Evolutionary conservation across 805 yeast genomes (phyloP).

Genomic region (Suhomyces emberorum): DNA sequence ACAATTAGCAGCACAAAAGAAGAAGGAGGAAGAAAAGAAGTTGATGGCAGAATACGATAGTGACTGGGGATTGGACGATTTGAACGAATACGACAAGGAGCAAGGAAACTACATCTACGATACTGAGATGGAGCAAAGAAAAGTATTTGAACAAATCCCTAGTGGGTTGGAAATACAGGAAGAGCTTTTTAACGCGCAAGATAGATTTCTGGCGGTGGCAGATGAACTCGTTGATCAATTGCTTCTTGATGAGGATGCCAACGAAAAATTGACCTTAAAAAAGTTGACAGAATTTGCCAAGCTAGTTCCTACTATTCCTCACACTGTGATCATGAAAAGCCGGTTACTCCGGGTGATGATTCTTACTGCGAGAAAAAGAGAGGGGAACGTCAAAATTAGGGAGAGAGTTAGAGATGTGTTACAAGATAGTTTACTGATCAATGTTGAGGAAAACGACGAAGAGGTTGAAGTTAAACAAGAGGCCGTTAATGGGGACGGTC

Average conservation of each 20-base stretch:
- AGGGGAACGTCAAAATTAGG: conserved; percentile 17
- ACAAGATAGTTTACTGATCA: conserved; percentile 4
- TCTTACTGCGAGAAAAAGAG: conserved; percentile 27
- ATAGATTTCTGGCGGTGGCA: conserved; percentile 16
- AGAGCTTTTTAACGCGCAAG: conserved; percentile 12
- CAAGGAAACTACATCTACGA: conserved; percentile 37
- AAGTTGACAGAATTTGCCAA: conserved; percentile 15
- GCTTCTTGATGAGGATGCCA: conserved; percentile 13
- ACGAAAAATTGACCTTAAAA: conserved; percentile 15
- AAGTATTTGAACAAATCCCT: conserved; percentile 24
- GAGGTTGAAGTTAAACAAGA: too few species aligned
- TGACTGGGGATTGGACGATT: conserved; percentile 46
- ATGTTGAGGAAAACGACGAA: conserved; percentile 4
- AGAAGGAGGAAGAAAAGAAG: conserved; percentile 11
- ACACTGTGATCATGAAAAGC: conserved; percentile 28
- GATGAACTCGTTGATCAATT: conserved; percentile 14
- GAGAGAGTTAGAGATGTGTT: conserved; percentile 19
- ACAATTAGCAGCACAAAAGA: conserved; percentile 13
- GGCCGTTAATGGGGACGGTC: too few species aligned
- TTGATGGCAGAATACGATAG: conserved; percentile 23
- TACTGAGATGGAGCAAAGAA: conserved; percentile 25
- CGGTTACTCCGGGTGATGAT: conserved; percentile 30
- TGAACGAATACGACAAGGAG: conserved; percentile 19
- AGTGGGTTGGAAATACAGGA: conserved; percentile 18
- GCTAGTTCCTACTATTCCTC: conserved; percentile 23